phyloP scores from a whole-genome alignment of 345 rosid species.

The Gossypium anomalum region DNA sequence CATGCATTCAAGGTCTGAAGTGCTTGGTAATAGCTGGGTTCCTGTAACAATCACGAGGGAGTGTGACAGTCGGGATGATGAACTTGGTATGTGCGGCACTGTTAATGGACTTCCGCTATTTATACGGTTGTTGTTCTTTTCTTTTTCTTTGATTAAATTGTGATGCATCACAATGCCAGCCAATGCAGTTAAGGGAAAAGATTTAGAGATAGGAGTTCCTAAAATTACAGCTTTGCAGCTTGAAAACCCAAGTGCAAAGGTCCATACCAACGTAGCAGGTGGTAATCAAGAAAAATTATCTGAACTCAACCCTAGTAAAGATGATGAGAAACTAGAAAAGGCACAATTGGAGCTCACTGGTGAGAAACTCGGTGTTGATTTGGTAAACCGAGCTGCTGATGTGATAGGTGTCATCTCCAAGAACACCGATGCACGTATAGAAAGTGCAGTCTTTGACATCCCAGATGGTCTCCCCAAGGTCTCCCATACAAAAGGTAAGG shows the following conservation, averaged over 20 bases:
- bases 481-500: slow-evolving; percentile 24
- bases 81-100: slow-evolving; percentile 26
- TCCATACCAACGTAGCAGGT: slow-evolving; percentile 8
- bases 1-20: slow-evolving; percentile 33
- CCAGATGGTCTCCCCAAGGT: slow-evolving; percentile 21
- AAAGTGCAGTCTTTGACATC: slow-evolving; percentile 18
- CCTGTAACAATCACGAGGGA: slow-evolving; percentile 26
- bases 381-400: slow-evolving; percentile 22
- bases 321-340: slow-evolving; percentile 24
- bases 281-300: slow-evolving; percentile 21
- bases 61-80: slow-evolving; percentile 24
- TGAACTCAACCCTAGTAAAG: slow-evolving; percentile 23
- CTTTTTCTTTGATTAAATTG: slow-evolving; percentile 9
- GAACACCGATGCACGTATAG: slow-evolving; percentile 23
- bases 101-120: background rate
- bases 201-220: slow-evolving; percentile 37
- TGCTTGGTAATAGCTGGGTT: slow-evolving; percentile 30
- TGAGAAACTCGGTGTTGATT: slow-evolving; percentile 24
- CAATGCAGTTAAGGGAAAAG: slow-evolving; percentile 29
- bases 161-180: slow-evolving; percentile 22
- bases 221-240: slow-evolving; percentile 22
- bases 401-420: slow-evolving; percentile 17
- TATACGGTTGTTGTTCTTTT: background rate
- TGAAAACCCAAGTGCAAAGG: slow-evolving; percentile 23
- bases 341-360: slow-evolving; percentile 24